A percentile compares a stretch with the other conserved stretches of the same genome.
These are phyloP conservation scores for Penicillium sp. DNA, from an alignment of 2,329 filamentous ascomycete genomes.

Conservation along the genomic window DNA sequence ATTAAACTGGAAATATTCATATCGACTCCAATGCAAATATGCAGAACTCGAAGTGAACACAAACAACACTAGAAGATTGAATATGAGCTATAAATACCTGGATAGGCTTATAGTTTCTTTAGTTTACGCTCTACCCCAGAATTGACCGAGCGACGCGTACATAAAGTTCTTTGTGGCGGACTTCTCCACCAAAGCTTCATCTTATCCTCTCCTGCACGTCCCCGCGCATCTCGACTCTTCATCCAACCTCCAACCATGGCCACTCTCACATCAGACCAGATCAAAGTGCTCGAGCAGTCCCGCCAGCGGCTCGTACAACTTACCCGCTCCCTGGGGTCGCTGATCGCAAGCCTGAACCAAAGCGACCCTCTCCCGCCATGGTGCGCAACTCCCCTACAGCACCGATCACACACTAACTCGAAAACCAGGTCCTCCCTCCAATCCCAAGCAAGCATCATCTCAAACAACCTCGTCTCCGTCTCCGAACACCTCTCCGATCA, in stretches of 20 bases:
- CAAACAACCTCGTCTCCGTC: slow-evolving; percentile 63
- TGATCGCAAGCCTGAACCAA: slow-evolving; percentile 57
- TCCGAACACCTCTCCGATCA: slow-evolving; percentile 62
- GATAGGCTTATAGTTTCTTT: too few species aligned
- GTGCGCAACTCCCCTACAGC: slow-evolving; percentile 43
- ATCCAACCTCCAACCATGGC: slow-evolving; percentile 27
- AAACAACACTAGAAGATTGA: too few species aligned
- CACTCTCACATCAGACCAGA: slow-evolving; percentile 38
- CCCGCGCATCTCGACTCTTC: neutral
- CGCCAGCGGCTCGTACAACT: slow-evolving; percentile 64
- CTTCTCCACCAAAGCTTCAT: neutral
- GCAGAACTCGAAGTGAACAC: too few species aligned
- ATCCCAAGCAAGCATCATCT: slow-evolving; percentile 65
- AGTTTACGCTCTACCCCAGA: neutral
- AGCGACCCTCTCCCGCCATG: slow-evolving; percentile 63
- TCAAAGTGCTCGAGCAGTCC: slow-evolving; percentile 64
- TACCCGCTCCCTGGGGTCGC: slow-evolving; percentile 61
- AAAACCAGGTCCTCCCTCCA: slow-evolving; percentile 63
- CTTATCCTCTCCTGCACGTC: neutral
- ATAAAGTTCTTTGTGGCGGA: neutral
- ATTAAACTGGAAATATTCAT: too few species aligned
- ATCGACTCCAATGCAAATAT: too few species aligned
- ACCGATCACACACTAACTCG: slow-evolving; percentile 2
- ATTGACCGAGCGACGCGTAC: neutral
- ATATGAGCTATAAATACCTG: too few species aligned